Conservation (phyloP, 2,329 filamentous ascomycete genomes). For the Colletotrichum chrysophilum region DNA sequence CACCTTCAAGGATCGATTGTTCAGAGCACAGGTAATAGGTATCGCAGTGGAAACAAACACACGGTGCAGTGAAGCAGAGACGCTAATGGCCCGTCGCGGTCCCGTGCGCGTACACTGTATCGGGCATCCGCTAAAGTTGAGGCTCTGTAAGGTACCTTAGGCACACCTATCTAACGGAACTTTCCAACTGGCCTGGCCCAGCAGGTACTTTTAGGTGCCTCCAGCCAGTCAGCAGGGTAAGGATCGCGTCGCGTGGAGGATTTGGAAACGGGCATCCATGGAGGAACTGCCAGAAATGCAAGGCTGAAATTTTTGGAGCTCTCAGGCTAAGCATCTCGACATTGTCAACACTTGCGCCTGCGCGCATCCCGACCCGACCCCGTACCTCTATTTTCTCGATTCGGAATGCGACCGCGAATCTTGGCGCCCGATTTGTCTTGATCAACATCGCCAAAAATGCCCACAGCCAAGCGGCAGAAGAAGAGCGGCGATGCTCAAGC, state of each 20-base stretch:
- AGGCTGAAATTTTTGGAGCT: slow-evolving; percentile 38
- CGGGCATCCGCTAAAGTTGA: background rate
- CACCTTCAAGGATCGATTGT: background rate
- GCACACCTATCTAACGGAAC: background rate
- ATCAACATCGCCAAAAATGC: slow-evolving; percentile 45
- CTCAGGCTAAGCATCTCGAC: background rate
- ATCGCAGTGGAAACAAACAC: background rate
- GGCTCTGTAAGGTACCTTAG: background rate
- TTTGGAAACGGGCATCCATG: background rate
- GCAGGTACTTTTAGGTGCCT: background rate
- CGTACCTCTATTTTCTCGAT: background rate
- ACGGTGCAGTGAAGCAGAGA: background rate
- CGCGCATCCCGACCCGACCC: slow-evolving; percentile 24
- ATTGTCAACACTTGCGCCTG: slow-evolving; percentile 5
- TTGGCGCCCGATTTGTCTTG: background rate
- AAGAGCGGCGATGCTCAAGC: slow-evolving; percentile 52
- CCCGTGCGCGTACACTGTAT: background rate
- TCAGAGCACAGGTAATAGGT: background rate
- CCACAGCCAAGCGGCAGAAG: slow-evolving; percentile 64
- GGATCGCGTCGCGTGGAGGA: slow-evolving; percentile 8
- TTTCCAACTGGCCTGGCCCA: background rate
- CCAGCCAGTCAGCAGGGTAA: background rate
- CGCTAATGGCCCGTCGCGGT: background rate
- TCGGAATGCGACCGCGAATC: slow-evolving; percentile 6
- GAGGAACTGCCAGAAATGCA: slow-evolving; percentile 24